phyloP scores from a whole-genome alignment of 1,139 yeast species.

The Debaryomyces singareniensis region DNA sequence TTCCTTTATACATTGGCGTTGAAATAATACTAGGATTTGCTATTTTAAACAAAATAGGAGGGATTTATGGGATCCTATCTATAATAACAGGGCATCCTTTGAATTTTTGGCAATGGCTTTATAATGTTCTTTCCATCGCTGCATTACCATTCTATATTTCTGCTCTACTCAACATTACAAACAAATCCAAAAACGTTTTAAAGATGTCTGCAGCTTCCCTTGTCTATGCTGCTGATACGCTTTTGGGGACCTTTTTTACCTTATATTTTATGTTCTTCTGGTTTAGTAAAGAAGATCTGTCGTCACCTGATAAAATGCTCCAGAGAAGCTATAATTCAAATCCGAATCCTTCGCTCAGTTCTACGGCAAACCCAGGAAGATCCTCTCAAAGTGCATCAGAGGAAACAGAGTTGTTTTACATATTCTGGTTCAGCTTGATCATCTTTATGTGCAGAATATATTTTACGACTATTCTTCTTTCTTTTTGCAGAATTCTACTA shows the following conservation, averaged over 20 bases:
- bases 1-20: conserved; percentile 84
- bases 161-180: conserved; percentile 44
- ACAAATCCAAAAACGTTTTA: conserved; percentile 24
- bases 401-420: conserved; percentile 64
- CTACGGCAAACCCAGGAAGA: conserved; percentile 5
- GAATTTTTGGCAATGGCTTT: conserved; percentile 76
- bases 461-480: conserved; percentile 56
- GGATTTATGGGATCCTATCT: conserved; percentile 81
- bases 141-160: conserved; percentile 61
- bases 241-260: conserved; percentile 63
- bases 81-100: conserved; percentile 86
- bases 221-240: conserved; percentile 60
- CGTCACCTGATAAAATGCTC: conserved; percentile 6
- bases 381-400: conserved; percentile 60
- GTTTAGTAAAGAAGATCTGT: conserved; percentile 48
- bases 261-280: conserved; percentile 68
- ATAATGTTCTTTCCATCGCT: conserved; percentile 60
- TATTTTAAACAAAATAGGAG: conserved; percentile 83
- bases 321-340: conserved; percentile 2
- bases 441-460: conserved; percentile 55
- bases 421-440: conserved; percentile 49
- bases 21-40: conserved; percentile 77
- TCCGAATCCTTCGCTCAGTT: conserved; percentile 1
- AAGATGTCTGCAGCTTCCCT: conserved; percentile 57
- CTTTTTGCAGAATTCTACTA: conserved; percentile 48